A percentile compares a stretch with the other conserved stretches of the same genome.
Evolutionary conservation across 805 yeast species (phyloP).

Genomic region (Teunomyces panamensis): DNA sequence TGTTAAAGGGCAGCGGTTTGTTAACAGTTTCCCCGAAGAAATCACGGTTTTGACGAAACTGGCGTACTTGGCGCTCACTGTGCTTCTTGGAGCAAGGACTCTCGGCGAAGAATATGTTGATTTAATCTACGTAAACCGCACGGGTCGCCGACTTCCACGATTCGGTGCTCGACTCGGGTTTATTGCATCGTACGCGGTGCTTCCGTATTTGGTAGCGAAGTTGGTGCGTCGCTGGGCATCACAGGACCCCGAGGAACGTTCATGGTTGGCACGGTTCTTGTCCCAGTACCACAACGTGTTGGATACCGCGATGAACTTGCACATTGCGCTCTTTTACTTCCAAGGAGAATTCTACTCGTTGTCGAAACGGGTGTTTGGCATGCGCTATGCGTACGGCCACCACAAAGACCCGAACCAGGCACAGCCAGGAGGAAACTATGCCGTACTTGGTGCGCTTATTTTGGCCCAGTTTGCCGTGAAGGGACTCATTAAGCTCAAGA

Average conservation of each 20-base stretch:
- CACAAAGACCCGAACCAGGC: slow-evolving; percentile 41
- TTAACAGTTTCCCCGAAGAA: slow-evolving; percentile 61
- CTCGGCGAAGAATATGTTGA: slow-evolving; percentile 95
- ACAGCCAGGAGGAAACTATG: slow-evolving; percentile 60
- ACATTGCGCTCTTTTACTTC: slow-evolving; percentile 79
- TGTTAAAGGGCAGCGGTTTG: slow-evolving; percentile 60
- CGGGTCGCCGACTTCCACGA: slow-evolving; percentile 51
- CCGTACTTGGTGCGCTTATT: slow-evolving; percentile 65
- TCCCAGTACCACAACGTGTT: slow-evolving; percentile 45
- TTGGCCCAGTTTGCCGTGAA: slow-evolving; percentile 52
- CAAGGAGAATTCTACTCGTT: slow-evolving; percentile 78
- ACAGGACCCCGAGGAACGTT: slow-evolving; percentile 14
- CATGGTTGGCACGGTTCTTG: slow-evolving; percentile 13
- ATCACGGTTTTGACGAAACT: slow-evolving; percentile 56
- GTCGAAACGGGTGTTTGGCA: slow-evolving; percentile 72
- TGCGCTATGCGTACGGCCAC: slow-evolving; percentile 77
- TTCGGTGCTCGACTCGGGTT: slow-evolving; percentile 51
- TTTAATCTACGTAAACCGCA: slow-evolving; percentile 56
- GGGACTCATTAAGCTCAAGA: slow-evolving; percentile 29
- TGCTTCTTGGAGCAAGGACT: slow-evolving; percentile 72
- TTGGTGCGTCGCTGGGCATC: slow-evolving; percentile 16
- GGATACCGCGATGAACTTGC: slow-evolving; percentile 60
- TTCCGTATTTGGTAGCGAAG: slow-evolving; percentile 54
- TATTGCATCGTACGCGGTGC: slow-evolving; percentile 54
- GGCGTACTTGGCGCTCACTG: slow-evolving; percentile 70